phyloP scores from a whole-genome alignment of 2,329 filamentous ascomycete genomes.

The Pseudogymnoascus sp. region DNA sequence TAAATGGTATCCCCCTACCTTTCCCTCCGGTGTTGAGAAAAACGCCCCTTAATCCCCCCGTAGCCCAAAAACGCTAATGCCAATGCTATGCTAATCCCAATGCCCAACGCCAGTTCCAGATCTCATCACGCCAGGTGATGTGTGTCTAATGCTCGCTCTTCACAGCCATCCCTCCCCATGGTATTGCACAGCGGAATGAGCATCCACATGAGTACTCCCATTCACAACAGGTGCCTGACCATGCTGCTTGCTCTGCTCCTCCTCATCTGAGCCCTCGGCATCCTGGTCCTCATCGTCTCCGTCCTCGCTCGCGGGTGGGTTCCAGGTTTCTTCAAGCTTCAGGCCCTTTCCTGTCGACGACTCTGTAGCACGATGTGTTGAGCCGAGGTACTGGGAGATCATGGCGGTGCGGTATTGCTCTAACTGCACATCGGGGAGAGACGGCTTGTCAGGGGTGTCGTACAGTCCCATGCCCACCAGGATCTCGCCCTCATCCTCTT shows the following conservation, averaged over 20 bases:
- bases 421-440: conserved; percentile 38
- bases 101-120: neutral
- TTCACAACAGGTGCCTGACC: neutral
- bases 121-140: neutral
- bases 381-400: conserved; percentile 47
- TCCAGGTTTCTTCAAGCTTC: conserved; percentile 77
- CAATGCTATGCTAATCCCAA: neutral
- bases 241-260: conserved; percentile 12
- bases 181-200: neutral
- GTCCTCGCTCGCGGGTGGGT: conserved; percentile 56
- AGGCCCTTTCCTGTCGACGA: conserved; percentile 60
- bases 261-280: conserved; percentile 24
- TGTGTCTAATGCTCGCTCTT: neutral
- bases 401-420: conserved; percentile 47
- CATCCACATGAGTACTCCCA: neutral
- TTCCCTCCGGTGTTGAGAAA: neutral
- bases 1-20: neutral
- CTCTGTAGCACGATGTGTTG: conserved; percentile 38
- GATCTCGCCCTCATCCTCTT: conserved; percentile 58
- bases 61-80: neutral
- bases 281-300: conserved; percentile 43
- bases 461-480: conserved; percentile 79
- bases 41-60: neutral
- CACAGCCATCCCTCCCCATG: neutral
- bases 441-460: conserved; percentile 56